Percentiles rank a stretch among this genome's conserved stretches.
Conservation (phyloP, 495 filamentous ascomycete species). For the Pyrenopolyporus hunteri region DNA sequence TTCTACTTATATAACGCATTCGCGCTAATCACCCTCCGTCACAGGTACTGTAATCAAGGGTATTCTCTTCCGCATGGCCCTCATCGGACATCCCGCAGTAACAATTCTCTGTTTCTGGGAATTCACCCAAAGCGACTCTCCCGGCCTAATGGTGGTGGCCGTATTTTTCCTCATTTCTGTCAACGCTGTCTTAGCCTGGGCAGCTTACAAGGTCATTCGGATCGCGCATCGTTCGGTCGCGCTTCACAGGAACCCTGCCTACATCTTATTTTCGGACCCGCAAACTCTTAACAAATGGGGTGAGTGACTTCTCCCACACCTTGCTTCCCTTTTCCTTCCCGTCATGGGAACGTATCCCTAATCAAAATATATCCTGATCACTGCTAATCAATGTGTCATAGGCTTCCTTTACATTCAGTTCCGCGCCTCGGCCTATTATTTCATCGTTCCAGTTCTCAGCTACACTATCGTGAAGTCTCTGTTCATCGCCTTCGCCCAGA, state of each 20-base stretch:
- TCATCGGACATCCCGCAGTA: slow-evolving; percentile 94
- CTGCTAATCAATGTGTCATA: slow-evolving; percentile 8
- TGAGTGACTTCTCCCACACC: slow-evolving; percentile 22
- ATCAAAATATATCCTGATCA: not conserved
- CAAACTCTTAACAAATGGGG: slow-evolving; percentile 94
- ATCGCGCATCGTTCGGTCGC: slow-evolving; percentile 85
- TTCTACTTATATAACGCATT: not conserved
- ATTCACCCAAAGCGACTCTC: slow-evolving; percentile 82
- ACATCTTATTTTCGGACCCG: slow-evolving; percentile 95
- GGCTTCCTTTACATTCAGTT: slow-evolving; percentile 97
- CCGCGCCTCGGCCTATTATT: slow-evolving; percentile 96
- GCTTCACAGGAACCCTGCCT: slow-evolving; percentile 95
- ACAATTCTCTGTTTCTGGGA: slow-evolving; percentile 93
- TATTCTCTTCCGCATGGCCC: slow-evolving; percentile 87
- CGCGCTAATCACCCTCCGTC: slow-evolving; percentile 1
- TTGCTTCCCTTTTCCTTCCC: too few species aligned
- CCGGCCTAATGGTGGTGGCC: slow-evolving; percentile 84
- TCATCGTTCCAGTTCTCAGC: slow-evolving; percentile 79
- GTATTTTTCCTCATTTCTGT: slow-evolving; percentile 88
- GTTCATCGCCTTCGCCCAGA: slow-evolving; percentile 87
- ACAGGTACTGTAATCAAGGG: slow-evolving; percentile 76
- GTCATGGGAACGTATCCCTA: too few species aligned
- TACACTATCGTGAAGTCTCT: slow-evolving; percentile 87
- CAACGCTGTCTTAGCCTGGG: slow-evolving; percentile 80
- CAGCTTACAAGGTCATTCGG: slow-evolving; percentile 84